These are phyloP conservation scores for Amborella trichopoda DNA, from an alignment of 164 flowering plant species.

Conservation along the genomic window DNA sequence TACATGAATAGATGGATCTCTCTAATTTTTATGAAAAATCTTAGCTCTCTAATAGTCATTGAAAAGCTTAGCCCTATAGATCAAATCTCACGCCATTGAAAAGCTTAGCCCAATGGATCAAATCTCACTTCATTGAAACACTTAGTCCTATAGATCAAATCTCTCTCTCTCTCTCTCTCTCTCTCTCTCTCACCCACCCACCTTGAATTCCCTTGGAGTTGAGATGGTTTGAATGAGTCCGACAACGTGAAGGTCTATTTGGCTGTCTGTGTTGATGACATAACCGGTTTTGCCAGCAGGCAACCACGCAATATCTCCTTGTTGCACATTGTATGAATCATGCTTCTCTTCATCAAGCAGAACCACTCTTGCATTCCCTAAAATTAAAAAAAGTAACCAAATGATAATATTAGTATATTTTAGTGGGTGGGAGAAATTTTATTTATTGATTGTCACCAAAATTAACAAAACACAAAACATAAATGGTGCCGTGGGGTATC, in stretches of 20 bases:
- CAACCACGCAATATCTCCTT: slow-evolving; percentile 13
- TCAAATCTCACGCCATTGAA: not conserved
- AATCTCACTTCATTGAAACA: too few species aligned
- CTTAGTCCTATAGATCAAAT: not conserved
- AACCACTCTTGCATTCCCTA: slow-evolving; percentile 12
- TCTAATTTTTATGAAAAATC: too few species aligned
- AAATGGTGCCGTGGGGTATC: not conserved
- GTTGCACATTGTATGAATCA: slow-evolving; percentile 6
- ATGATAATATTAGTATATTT: too few species aligned
- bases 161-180: too few species aligned
- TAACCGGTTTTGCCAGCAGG: slow-evolving; percentile 10
- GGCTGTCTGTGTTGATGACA: slow-evolving; percentile 8
- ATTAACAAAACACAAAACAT: not conserved
- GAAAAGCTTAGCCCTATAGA: not conserved
- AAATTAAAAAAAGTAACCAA: not conserved
- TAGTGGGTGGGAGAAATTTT: too few species aligned
- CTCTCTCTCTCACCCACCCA: not conserved
- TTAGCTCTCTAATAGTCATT: too few species aligned
- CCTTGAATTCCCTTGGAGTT: slow-evolving; percentile 9
- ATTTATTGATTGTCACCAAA: not conserved
- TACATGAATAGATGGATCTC: too few species aligned
- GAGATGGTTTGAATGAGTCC: slow-evolving; percentile 6
- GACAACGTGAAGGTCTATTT: slow-evolving; percentile 9
- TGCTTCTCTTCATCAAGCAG: slow-evolving; percentile 5
- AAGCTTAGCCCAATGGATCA: not conserved